Evolutionary conservation across 768 basidiomycete species (phyloP).

Genomic region (Myochromella boudieri): DNA sequence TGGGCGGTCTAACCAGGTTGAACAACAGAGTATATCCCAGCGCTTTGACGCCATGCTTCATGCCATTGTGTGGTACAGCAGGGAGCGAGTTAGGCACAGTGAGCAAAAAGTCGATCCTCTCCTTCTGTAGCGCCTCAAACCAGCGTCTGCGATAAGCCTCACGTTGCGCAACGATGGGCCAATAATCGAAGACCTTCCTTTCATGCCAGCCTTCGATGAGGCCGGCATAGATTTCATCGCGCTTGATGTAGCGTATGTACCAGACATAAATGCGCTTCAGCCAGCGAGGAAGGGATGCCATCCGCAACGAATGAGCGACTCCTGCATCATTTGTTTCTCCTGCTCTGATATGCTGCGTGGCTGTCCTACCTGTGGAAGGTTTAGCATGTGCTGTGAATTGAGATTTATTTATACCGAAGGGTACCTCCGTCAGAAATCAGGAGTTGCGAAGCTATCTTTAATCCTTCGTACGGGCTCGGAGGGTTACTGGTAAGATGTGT

Average conservation of each 20-base stretch:
- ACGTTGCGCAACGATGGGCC: slow-evolving; percentile 45
- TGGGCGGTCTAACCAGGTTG: slow-evolving; percentile 42
- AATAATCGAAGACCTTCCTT: slow-evolving; percentile 46
- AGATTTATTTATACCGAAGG: slow-evolving; percentile 4
- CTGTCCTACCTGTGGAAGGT: slow-evolving; percentile 9
- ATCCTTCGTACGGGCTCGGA: slow-evolving; percentile 50
- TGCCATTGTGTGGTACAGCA: slow-evolving; percentile 52
- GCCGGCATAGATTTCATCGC: slow-evolving; percentile 53
- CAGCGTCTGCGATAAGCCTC: slow-evolving; percentile 41
- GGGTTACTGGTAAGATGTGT: slow-evolving; percentile 29
- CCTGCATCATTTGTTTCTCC: slow-evolving; percentile 19
- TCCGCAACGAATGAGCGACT: slow-evolving; percentile 28
- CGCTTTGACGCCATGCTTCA: slow-evolving; percentile 49
- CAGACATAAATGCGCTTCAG: slow-evolving; percentile 46
- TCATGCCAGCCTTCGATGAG: slow-evolving; percentile 46
- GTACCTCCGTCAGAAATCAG: slow-evolving; percentile 50
- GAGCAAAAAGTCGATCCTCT: slow-evolving; percentile 56
- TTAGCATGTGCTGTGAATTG: no score
- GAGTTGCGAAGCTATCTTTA: slow-evolving; percentile 52
- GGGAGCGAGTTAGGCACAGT: slow-evolving; percentile 59
- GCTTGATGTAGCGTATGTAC: slow-evolving; percentile 51
- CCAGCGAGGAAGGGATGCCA: slow-evolving; percentile 46
- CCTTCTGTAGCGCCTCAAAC: slow-evolving; percentile 39
- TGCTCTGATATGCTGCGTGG: slow-evolving; percentile 4
- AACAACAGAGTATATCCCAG: slow-evolving; percentile 65